Conservation (phyloP, 2,329 filamentous ascomycete genomes). For the Cercospora janseana region DNA sequence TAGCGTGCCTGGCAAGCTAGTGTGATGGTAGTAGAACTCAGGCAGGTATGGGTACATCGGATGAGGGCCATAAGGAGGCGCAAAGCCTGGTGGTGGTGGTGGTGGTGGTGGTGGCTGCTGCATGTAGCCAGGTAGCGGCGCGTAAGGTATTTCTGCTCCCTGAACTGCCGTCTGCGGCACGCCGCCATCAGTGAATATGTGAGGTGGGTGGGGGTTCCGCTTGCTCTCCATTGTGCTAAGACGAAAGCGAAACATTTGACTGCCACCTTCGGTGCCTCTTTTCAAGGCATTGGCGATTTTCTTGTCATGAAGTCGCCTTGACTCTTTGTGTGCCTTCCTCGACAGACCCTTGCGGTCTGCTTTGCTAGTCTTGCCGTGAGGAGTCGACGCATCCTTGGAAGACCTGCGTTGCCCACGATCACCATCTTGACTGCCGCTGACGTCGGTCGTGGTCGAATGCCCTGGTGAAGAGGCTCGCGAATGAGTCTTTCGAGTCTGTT, state of each 20-base stretch:
- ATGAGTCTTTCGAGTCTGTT: constrained; percentile 12
- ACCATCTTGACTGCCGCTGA: constrained; percentile 22
- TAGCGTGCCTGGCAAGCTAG: constrained; percentile 20
- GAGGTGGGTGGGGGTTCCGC: constrained; percentile 10
- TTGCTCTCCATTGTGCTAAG: constrained; percentile 18
- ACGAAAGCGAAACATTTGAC: constrained; percentile 19
- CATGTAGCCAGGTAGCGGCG: constrained; percentile 17
- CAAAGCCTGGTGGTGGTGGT: constrained; percentile 11
- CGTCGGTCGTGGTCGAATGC: constrained; percentile 23
- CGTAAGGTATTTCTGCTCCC: constrained; percentile 12
- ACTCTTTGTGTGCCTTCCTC: constrained; percentile 21
- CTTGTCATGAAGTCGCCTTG: neutral
- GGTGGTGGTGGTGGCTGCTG: constrained; percentile 14
- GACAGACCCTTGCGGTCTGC: constrained; percentile 22
- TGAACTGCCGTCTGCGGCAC: constrained; percentile 10
- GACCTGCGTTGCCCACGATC: constrained; percentile 9
- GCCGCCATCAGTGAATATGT: constrained; percentile 13
- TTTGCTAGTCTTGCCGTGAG: constrained; percentile 19
- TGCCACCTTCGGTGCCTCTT: constrained; percentile 12
- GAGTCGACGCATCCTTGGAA: constrained; percentile 1
- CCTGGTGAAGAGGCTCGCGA: constrained; percentile 26
- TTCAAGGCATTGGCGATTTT: constrained; percentile 6
- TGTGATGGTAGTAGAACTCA: constrained; percentile 17
- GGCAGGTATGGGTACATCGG: constrained; percentile 18
- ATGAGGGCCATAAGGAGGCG: constrained; percentile 13